Base-by-base conservation (phyloP, 257 asterid species). In the Solanum etuberosum region DNA sequence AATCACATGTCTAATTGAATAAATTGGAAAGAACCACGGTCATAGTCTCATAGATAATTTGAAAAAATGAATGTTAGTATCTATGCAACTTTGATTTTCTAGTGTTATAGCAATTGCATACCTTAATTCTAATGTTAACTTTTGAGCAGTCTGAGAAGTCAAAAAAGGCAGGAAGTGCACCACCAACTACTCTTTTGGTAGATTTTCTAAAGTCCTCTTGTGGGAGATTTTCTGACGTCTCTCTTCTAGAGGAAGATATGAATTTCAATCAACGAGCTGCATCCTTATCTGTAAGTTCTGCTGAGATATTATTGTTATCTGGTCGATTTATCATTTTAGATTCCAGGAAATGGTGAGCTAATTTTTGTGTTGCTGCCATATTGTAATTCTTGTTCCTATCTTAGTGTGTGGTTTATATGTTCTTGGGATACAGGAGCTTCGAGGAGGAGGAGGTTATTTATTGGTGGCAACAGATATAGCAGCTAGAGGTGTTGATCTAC, bases 401-500 rank as follows among this genome's bases (percentile, higher is more conserved):
- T 85, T 85, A 63, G 67, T 84, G 16, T 59, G 38, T 76, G 61
- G 59, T 63, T 85, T 77, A 27, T 82, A 83, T 54, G 74, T 38
- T 85, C 76, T 73, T 85, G 86, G 87, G 35, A 73, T 88, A 51
- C 90, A 97, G 98, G 96, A 95, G 72, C 88, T 93, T 57, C 94
- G 94, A 91, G 94, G 88, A 87, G 92, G 95, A 63, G 93, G 91
- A 65, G 92, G 93, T 54, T 94, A 94, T 91, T 93, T 95, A 88
- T 92, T 97, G 85, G 95, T 95, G 88, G 96, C 99, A 88, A 97
- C 98, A 63, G 98, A 97, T 87, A 94, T 96, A 87, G 98, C 98
- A 83, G 97, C 92, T 91, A 91, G 98, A 89, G 94, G 99, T 43
- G 94, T 95, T 81, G 98, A 97, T 91, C 92, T 97, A 59, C 98